A percentile compares a stretch with the other conserved stretches of the same genome.
Conservation (phyloP, 352 stramenopile species). For the Globisporangium irregulare region DNA sequence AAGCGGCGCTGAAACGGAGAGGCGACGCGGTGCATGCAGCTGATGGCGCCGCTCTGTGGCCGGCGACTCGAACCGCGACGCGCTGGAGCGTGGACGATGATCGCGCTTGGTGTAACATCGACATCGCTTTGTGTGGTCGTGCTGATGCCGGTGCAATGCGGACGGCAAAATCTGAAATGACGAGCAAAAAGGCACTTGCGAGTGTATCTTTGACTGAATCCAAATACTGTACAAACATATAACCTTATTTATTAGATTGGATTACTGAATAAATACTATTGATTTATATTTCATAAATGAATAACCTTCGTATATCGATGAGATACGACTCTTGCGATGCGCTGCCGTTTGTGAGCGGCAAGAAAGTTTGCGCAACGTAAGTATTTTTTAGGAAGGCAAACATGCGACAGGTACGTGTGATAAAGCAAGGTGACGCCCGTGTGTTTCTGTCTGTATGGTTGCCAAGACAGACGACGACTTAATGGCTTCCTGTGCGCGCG, state of each 20-base stretch:
- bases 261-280: not conserved
- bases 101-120: slow-evolving; percentile 5
- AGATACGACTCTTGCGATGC: not conserved
- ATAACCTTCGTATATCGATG: not conserved
- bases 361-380: slow-evolving; percentile 3
- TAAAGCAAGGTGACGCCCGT: not conserved
- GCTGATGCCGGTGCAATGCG: not conserved
- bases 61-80: not conserved
- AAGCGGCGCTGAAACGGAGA: not conserved
- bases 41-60: not conserved
- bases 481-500: not conserved
- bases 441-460: not conserved
- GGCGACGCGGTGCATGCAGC: not conserved
- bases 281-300: not conserved
- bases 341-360: not conserved
- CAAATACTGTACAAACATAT: not conserved
- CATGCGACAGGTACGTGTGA: slow-evolving; percentile 17
- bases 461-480: not conserved
- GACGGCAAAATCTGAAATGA: slow-evolving; percentile 4
- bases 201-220: not conserved
- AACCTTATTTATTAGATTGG: not conserved
- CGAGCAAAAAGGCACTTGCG: not conserved
- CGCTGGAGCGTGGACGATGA: slow-evolving; percentile 10
- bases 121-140: not conserved
- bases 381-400: not conserved